phyloP scores from a whole-genome alignment of 2,329 filamentous ascomycete species.

The Orbilia quercus region DNA sequence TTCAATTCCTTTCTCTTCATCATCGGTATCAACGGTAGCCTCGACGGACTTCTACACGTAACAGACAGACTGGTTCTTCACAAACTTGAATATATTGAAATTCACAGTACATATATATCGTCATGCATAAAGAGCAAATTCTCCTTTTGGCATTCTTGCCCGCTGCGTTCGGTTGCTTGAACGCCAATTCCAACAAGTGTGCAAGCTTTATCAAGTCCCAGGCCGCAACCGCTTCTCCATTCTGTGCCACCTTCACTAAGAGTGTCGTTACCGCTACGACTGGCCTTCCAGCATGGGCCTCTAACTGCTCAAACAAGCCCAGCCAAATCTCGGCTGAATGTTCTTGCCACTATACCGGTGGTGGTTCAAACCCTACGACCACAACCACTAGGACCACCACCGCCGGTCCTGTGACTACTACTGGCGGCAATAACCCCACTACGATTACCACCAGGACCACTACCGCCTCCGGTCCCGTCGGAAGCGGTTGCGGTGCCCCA shows the following conservation, averaged over 20 bases:
- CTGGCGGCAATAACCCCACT: background rate
- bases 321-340: constrained; percentile 52
- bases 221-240: constrained; percentile 61
- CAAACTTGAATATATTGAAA: background rate
- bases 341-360: constrained; percentile 41
- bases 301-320: constrained; percentile 61
- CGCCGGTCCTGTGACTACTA: constrained; percentile 12
- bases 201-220: constrained; percentile 62
- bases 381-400: constrained; percentile 36
- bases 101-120: constrained; percentile 1
- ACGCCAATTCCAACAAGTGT: constrained; percentile 60
- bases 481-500: constrained; percentile 45
- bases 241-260: constrained; percentile 62
- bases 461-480: constrained; percentile 13
- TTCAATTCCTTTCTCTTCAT: background rate
- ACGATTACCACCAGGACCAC: constrained; percentile 5
- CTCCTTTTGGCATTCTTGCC: constrained; percentile 59
- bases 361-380: constrained; percentile 27
- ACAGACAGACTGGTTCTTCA: background rate
- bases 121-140: constrained; percentile 46
- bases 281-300: constrained; percentile 65
- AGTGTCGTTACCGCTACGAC: constrained; percentile 54
- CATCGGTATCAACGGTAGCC: background rate
- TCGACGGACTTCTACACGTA: background rate
- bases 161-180: constrained; percentile 61